Evolutionary conservation across 108 stramenopile species (phyloP), one percentile per base, ranked within the genome.

Genomic region (Fistulifera solaris): DNA sequence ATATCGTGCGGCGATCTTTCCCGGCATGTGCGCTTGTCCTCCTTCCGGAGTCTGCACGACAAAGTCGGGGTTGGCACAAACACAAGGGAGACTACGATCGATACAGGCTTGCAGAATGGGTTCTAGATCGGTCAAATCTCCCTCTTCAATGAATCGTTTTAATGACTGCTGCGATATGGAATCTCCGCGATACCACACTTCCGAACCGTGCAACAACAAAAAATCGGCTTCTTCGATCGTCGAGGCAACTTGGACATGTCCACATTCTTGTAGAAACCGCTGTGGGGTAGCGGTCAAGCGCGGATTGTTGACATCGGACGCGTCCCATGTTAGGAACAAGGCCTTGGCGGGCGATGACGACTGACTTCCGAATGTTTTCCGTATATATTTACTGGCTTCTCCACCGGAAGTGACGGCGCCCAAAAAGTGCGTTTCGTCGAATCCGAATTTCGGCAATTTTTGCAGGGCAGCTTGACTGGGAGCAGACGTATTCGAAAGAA

Each of bases 321-420:
- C 54, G 28, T 75, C 57, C 83, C 83, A 89, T 23, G 81, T 81
- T 21, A 89, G 61, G 58, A 68, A 75, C 0, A 89, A 16, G 14
- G 68, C 77, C 40, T 80, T 81, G 24, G 41, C 56, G 12, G 22
- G n/a, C 27, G 12, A 21, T 11, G 44, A 17, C 17, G 44, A 3
- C 6, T 40, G 16, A 12, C 39, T 40, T 7, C 66, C 59, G 50
- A 67, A 83, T 19, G 38, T 58, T 17, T 75, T 52, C 15, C 59
- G 63, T 7, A 87, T 73, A 19, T 69, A 66, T 22, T 52, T 46
- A 16, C 58, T 55, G 26, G 76, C 76, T 58, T 80, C 77, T 43
- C 87, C 84, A 12, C 90, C 90, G 39, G 76, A 76, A 10, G 88
- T 93, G 19, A 94, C 87, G 26, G 83, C 81, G 2, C 85, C 87